Percentiles rank a stretch among this genome's conserved stretches.
These are phyloP conservation scores for Volutella citrinella DNA, from an alignment of 2,329 filamentous ascomycete genomes.

Conservation along the genomic window DNA sequence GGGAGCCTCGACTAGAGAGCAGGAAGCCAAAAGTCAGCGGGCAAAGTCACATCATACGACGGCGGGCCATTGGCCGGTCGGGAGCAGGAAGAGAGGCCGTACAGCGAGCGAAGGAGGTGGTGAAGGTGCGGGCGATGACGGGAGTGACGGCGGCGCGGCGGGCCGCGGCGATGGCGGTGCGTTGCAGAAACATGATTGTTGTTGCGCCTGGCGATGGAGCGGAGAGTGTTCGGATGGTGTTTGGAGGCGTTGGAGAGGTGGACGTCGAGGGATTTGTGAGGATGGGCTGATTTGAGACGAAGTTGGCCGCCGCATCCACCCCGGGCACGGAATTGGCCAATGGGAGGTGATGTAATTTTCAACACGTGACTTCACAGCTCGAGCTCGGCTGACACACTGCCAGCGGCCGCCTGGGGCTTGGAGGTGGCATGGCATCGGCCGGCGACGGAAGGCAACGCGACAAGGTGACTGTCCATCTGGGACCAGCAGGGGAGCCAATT, in stretches of 20 bases:
- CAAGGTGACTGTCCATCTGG: too few species aligned
- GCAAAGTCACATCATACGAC: conserved; percentile 35
- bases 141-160: conserved; percentile 56
- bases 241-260: conserved; percentile 14
- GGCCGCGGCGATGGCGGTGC: conserved; percentile 58
- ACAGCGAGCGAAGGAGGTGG: conserved; percentile 60
- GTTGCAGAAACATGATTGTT: conserved; percentile 61
- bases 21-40: conserved; percentile 17
- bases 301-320: conserved; percentile 31
- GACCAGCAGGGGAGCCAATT: too few species aligned
- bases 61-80: conserved; percentile 20
- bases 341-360: conserved; percentile 17
- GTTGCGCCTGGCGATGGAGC: conserved; percentile 21
- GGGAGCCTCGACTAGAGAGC: conserved; percentile 34
- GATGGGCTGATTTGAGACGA: conserved; percentile 44
- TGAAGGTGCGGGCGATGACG: conserved; percentile 56
- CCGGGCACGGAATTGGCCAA: conserved; percentile 34
- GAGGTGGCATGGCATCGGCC: conserved; percentile 1
- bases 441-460: too few species aligned
- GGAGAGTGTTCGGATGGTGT: conserved; percentile 19
- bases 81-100: conserved; percentile 31
- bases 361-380: conserved; percentile 30
- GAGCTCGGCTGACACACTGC: conserved; percentile 14
- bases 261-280: conserved; percentile 45
- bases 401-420: not conserved